Percentiles rank a stretch among this genome's conserved stretches.
phyloP scores from a whole-genome alignment of 2,329 filamentous ascomycete species.

The Dactylonectria estremocensis region DNA sequence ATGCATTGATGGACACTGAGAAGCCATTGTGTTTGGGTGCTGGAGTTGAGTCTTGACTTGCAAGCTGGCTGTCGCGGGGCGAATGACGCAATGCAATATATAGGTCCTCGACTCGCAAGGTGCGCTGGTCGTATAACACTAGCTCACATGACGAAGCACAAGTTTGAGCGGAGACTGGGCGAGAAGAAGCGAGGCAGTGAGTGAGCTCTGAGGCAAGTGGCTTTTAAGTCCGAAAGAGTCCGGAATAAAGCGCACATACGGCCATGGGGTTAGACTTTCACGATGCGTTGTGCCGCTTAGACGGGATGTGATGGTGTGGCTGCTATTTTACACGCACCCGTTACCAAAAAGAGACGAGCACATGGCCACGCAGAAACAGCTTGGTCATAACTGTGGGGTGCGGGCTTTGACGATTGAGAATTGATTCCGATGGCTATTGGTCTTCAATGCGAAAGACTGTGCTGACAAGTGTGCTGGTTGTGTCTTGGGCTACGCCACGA shows the following conservation, averaged over 20 bases:
- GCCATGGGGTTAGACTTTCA: conserved; percentile 12
- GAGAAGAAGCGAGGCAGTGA: not conserved
- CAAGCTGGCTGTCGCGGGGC: not conserved
- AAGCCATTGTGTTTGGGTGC: conserved; percentile 49
- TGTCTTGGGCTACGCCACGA: not conserved
- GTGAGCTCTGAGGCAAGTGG: not conserved
- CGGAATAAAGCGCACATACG: not conserved
- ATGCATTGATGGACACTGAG: conserved; percentile 51
- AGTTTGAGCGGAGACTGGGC: not conserved
- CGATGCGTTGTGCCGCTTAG: conserved; percentile 7
- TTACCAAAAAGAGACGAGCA: conserved; percentile 13
- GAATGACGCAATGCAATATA: conserved; percentile 13
- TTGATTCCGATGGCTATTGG: not conserved
- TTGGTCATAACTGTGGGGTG: not conserved
- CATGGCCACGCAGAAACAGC: conserved; percentile 5
- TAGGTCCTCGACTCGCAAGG: not conserved
- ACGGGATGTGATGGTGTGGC: conserved; percentile 9
- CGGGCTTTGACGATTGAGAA: not conserved
- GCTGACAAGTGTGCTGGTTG: conserved; percentile 15
- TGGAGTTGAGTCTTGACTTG: not conserved
- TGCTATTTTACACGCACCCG: conserved; percentile 5
- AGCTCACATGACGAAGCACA: conserved; percentile 9
- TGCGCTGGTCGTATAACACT: not conserved
- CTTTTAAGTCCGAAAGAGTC: not conserved
- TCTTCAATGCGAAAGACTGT: not conserved